Conservation (phyloP, 2,329 filamentous ascomycete genomes). For the Pestalotiopsis sp. region DNA sequence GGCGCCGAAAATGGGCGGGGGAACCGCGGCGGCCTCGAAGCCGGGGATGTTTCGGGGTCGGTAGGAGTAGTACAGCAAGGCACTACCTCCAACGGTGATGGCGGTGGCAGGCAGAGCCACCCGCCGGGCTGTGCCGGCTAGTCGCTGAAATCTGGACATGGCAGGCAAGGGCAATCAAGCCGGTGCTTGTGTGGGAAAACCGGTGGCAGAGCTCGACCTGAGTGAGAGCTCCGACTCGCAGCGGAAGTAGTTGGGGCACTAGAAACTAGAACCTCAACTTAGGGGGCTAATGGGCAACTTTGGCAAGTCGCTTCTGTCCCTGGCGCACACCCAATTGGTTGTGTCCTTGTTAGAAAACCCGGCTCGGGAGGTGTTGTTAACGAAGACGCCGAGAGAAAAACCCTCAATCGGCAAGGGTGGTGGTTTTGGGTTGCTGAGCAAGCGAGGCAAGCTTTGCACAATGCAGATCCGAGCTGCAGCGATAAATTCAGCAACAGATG, state of each 20-base stretch:
- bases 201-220: constrained; percentile 13
- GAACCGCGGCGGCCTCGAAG: constrained; percentile 67
- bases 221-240: constrained; percentile 6
- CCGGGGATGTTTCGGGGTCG: constrained; percentile 75
- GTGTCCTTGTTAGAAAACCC: not conserved
- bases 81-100: constrained; percentile 44
- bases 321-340: not conserved
- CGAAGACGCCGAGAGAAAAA: not conserved
- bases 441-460: not conserved
- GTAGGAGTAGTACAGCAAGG: constrained; percentile 56
- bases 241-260: not conserved
- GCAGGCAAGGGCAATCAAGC: not conserved
- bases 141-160: constrained; percentile 34
- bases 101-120: constrained; percentile 45
- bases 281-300: not conserved
- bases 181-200: not conserved
- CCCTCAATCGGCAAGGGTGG: not conserved
- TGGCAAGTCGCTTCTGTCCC: not conserved
- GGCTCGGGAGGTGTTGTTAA: not conserved
- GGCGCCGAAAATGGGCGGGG: constrained; percentile 70
- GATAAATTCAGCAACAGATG: not conserved
- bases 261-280: not conserved
- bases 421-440: not conserved
- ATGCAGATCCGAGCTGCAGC: not conserved
- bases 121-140: constrained; percentile 41